Conservation (phyloP, 495 filamentous ascomycete genomes). For the Halenospora varia region DNA sequence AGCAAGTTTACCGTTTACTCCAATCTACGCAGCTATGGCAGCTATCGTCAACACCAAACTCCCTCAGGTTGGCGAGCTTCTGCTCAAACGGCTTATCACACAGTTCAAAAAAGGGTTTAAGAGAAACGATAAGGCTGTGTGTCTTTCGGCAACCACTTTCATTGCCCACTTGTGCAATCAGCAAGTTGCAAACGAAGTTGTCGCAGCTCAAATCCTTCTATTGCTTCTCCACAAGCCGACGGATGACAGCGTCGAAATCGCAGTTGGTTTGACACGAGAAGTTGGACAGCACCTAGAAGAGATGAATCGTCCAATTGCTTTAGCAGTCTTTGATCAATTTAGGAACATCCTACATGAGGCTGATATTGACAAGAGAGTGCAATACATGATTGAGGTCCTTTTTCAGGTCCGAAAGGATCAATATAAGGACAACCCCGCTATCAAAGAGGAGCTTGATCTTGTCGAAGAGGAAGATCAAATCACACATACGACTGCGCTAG, state of each 20-base stretch:
- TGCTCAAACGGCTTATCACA: constrained; percentile 79
- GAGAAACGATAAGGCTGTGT: constrained; percentile 94
- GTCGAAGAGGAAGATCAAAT: constrained; percentile 98
- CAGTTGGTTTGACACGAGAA: constrained; percentile 84
- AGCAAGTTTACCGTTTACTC: constrained; percentile 91
- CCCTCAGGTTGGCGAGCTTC: constrained; percentile 86
- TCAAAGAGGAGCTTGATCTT: constrained; percentile 90
- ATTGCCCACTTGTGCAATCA: constrained; percentile 93
- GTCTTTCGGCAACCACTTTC: constrained; percentile 85
- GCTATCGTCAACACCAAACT: constrained; percentile 98
- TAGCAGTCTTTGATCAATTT: constrained; percentile 93
- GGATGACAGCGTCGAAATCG: constrained; percentile 97
- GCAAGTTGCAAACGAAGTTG: constrained; percentile 89
- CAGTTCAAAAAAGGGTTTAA: constrained; percentile 97
- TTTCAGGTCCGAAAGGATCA: constrained; percentile 96
- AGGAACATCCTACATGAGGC: constrained; percentile 91
- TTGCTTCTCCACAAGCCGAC: constrained; percentile 90
- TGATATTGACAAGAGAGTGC: constrained; percentile 91
- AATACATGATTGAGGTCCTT: constrained; percentile 98
- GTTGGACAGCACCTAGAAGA: constrained; percentile 93
- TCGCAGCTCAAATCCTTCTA: constrained; percentile 86
- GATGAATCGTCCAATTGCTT: constrained; percentile 79
- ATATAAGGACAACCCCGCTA: constrained; percentile 88
- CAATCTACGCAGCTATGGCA: constrained; percentile 90
- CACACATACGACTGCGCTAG: constrained; percentile 74